Evolutionary conservation across 1,284 basidiomycete genomes (phyloP), one percentile per base, ranked within the genome.

Genomic region (Sphaerobolus stellatus): DNA sequence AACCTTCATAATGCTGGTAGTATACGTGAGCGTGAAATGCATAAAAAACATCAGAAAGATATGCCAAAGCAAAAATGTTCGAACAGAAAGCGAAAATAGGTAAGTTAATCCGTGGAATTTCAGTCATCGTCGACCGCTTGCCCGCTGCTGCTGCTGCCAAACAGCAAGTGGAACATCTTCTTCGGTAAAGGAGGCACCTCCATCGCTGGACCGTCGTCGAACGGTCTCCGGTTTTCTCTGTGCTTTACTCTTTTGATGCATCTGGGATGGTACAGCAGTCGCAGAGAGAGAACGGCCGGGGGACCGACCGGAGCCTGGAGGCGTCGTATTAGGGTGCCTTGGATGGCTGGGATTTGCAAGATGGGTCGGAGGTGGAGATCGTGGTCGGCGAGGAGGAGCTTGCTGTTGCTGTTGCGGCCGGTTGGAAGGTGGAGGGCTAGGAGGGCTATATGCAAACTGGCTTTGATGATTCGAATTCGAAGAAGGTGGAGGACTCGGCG

Each of bases 131-230:
- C 22, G 36, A 6, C 48, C 40, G 20, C 54, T 46, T n/a, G 48
- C 48, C 27, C 81, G 76, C 64, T 80, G 82, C 63, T 85, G 86
- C 63, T 86, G 85, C 65, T 89, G 86, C 77, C 83, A 89, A 54
- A 88, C 68, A 20, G 88, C 86, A 36, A 90, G 73, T 27, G 88
- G 88, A 34, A 89, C 72, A 65, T 90, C 88, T 66, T 90, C 88
- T 62, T 90, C 88, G 62, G 86, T 84, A 33, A 76, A n/a, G n/a
- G n/a, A 74, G 48, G 62, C 62, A 14, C 66, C 68, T 22, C 51
- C 48, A 9, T 78, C 72, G 52, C 69, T 71, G 13, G 72, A 66
- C 58, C 71, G 71, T 44, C 78, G 74, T 58, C 28, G 41, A 43
- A 76, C 73, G 9, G 81, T 83, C 62, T n/a, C 85, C 88, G 52